Evolutionary conservation across 225 moss, liverwort and hornwort species (phyloP).

Genomic region (Neckera pumila): DNA sequence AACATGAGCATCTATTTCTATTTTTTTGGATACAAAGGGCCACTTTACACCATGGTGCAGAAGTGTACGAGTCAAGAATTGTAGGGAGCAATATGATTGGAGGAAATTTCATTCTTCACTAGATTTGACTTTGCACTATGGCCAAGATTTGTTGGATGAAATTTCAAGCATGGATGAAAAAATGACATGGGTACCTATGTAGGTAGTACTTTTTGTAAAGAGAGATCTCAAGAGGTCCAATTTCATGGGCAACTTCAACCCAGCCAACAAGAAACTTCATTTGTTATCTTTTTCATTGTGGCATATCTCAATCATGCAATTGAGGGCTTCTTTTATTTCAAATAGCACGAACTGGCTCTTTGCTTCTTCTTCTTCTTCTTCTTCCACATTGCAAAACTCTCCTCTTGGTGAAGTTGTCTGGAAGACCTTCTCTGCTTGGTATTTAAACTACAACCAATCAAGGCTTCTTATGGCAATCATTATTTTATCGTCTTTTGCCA

Average conservation of each 20-base stretch:
- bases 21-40: not conserved
- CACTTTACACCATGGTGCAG: accelerated
- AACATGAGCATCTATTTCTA: not conserved
- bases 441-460: not conserved
- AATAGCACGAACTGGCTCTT: not conserved
- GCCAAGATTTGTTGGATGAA: not conserved
- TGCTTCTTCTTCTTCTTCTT: not conserved
- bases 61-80: not conserved
- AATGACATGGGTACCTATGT: too few relatives aligned
- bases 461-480: too few relatives aligned
- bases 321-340: not conserved
- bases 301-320: accelerated
- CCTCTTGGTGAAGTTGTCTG: accelerated
- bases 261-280: not conserved
- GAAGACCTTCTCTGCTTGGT: not conserved
- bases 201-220: not conserved
- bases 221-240: accelerated
- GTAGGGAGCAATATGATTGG: not conserved
- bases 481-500: not conserved
- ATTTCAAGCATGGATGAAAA: not conserved
- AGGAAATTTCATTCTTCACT: too few relatives aligned
- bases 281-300: not conserved
- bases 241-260: not conserved
- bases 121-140: too few relatives aligned
- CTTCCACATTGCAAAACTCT: not conserved